These are phyloP conservation scores for Penicillium sp. DNA, from an alignment of 2,329 filamentous ascomycete species.

Conservation along the genomic window DNA sequence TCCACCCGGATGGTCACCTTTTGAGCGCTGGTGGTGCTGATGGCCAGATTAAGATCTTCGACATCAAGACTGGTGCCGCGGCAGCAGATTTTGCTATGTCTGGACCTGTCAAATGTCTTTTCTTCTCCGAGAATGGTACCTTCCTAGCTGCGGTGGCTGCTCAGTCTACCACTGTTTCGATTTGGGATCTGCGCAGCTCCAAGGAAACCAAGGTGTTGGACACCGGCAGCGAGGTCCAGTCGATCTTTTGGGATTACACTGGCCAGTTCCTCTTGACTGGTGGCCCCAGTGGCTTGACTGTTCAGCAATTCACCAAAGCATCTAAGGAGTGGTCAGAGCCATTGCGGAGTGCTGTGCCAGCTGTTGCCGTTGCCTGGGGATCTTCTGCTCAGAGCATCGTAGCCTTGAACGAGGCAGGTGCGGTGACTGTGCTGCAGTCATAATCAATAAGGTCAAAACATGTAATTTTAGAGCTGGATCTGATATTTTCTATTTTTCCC, in stretches of 20 bases:
- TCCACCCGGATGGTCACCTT: slow-evolving; percentile 96
- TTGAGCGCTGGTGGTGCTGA: slow-evolving; percentile 79
- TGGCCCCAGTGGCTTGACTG: slow-evolving; percentile 76
- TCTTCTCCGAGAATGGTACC: slow-evolving; percentile 95
- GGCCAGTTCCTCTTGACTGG: slow-evolving; percentile 87
- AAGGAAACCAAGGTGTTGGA: slow-evolving; percentile 82
- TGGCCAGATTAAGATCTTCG: slow-evolving; percentile 84
- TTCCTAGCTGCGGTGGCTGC: slow-evolving; percentile 86
- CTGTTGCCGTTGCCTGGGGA: slow-evolving; percentile 77
- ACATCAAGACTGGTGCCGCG: slow-evolving; percentile 75
- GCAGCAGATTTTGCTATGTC: slow-evolving; percentile 70
- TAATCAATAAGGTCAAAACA: slow-evolving; percentile 20
- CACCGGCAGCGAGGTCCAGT: slow-evolving; percentile 73
- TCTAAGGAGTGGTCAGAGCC: slow-evolving; percentile 88
- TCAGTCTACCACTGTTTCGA: slow-evolving; percentile 73
- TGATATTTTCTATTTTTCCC: slow-evolving; percentile 7
- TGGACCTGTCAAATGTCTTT: slow-evolving; percentile 71
- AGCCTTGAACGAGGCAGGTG: slow-evolving; percentile 72
- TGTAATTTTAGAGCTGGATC: slow-evolving; percentile 27
- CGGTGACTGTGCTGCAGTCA: slow-evolving; percentile 66
- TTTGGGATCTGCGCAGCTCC: slow-evolving; percentile 90
- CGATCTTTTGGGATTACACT: slow-evolving; percentile 88
- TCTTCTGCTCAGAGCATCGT: slow-evolving; percentile 72
- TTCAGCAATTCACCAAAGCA: slow-evolving; percentile 86
- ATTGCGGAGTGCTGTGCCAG: slow-evolving; percentile 72